These are phyloP conservation scores for Russula foetens DNA, from an alignment of 768 basidiomycete species.

Conservation along the genomic window DNA sequence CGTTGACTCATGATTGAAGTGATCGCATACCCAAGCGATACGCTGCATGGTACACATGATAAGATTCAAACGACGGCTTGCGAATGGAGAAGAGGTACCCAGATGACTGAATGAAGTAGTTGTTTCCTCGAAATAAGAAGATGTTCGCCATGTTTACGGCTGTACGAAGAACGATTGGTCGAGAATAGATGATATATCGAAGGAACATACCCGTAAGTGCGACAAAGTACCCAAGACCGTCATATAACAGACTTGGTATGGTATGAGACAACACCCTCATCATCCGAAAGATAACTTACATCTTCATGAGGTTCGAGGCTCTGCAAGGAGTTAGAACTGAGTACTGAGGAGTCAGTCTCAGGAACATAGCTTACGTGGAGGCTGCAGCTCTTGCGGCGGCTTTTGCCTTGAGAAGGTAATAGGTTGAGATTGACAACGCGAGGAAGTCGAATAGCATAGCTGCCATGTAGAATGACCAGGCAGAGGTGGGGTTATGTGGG, in stretches of 20 bases:
- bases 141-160: constrained; percentile 25
- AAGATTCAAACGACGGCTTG: not conserved
- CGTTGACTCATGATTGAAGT: constrained; percentile 33
- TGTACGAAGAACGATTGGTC: not conserved
- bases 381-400: constrained; percentile 20
- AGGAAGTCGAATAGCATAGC: constrained; percentile 51
- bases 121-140: constrained; percentile 23
- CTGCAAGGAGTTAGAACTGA: constrained; percentile 8
- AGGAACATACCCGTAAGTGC: constrained; percentile 36
- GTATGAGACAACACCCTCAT: not conserved
- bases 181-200: not conserved
- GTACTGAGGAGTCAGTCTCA: not conserved
- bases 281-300: constrained; percentile 19
- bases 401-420: constrained; percentile 43
- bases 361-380: constrained; percentile 24
- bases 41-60: constrained; percentile 17
- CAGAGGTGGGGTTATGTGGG: constrained; percentile 26
- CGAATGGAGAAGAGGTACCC: not conserved
- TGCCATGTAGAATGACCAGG: constrained; percentile 52
- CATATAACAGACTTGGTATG: constrained; percentile 49
- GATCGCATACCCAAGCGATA: constrained; percentile 29
- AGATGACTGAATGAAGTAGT: constrained; percentile 21
- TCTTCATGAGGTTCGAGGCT: constrained; percentile 22
- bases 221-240: constrained; percentile 57
- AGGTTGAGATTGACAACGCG: constrained; percentile 41